Evolutionary conservation across 495 filamentous ascomycete species (phyloP).

Genomic region (Penicillium roqueforti): DNA sequence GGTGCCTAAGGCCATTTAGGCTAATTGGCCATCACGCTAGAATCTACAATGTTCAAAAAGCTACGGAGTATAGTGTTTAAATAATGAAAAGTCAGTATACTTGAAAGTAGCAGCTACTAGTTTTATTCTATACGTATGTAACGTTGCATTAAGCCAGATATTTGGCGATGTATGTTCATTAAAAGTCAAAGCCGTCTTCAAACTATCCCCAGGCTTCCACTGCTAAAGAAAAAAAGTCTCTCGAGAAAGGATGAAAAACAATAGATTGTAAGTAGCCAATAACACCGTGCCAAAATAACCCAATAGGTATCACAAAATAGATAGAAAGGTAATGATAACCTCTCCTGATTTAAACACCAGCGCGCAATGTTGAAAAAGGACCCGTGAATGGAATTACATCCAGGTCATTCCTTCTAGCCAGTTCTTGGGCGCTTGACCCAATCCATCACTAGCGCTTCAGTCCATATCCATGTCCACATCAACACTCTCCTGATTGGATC

Average conservation of each 20-base stretch:
- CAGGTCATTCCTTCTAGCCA: conserved; percentile 20
- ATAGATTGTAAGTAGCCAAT: not conserved
- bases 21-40: not conserved
- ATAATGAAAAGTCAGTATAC: not conserved
- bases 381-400: conserved; percentile 19
- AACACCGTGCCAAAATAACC: not conserved
- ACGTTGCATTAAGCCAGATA: not conserved
- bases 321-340: not conserved
- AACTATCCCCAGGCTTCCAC: not conserved
- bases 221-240: conserved; percentile 4
- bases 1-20: conserved; percentile 11
- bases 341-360: conserved; percentile 10
- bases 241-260: not conserved
- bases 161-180: conserved; percentile 7
- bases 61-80: not conserved
- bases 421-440: conserved; percentile 12
- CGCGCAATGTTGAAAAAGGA: not conserved
- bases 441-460: conserved; percentile 12
- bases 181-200: not conserved
- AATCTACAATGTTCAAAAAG: not conserved
- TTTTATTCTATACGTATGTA: not conserved
- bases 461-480: conserved; percentile 43
- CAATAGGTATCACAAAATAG: conserved; percentile 5
- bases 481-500: conserved; percentile 14
- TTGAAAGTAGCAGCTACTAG: not conserved